These are phyloP conservation scores for Paspalum vaginatum DNA, from an alignment of 176 grass and related monocot genomes.

Conservation along the genomic window DNA sequence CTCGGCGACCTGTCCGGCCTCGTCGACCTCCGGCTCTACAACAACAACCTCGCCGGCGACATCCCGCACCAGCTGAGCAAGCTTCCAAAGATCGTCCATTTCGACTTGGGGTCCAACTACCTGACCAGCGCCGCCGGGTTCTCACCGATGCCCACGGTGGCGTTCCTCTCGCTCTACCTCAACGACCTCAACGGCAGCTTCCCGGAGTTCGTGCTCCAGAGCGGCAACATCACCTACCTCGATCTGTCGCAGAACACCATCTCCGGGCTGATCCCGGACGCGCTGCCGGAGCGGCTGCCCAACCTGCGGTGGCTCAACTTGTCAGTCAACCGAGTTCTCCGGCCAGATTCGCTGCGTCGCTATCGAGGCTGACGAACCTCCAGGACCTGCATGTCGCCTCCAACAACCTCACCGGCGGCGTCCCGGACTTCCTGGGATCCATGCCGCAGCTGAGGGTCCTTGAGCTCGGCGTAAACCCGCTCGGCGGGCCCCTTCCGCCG, in stretches of 20 bases:
- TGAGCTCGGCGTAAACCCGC: conserved; percentile 50
- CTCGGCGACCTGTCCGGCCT: conserved; percentile 46
- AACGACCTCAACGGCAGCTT: conserved; percentile 53
- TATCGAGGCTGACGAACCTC: conserved; percentile 49
- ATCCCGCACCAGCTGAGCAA: conserved; percentile 58
- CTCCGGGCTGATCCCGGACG: conserved; percentile 45
- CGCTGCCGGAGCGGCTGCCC: conserved; percentile 41
- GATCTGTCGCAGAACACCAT: conserved; percentile 61
- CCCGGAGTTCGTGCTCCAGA: conserved; percentile 48
- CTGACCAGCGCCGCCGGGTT: conserved; percentile 49
- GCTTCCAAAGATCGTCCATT: conserved; percentile 48
- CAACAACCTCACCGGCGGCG: conserved; percentile 54
- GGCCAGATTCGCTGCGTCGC: conserved; percentile 52
- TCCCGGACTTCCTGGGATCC: conserved; percentile 59
- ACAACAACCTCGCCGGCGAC: conserved; percentile 60
- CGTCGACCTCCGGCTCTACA: conserved; percentile 62
- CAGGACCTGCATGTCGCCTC: conserved; percentile 45
- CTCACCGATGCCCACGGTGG: conserved; percentile 56
- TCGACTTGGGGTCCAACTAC: conserved; percentile 61
- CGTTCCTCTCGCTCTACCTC: conserved; percentile 56
- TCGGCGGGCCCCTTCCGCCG: conserved; percentile 55
- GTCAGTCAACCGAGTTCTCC: conserved; percentile 42
- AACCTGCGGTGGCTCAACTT: conserved; percentile 61
- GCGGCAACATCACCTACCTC: conserved; percentile 59
- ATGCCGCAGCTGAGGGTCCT: conserved; percentile 54